Evolutionary conservation across 1,284 basidiomycete species (phyloP).

Genomic region (Phellopilus nigrolimitatus): DNA sequence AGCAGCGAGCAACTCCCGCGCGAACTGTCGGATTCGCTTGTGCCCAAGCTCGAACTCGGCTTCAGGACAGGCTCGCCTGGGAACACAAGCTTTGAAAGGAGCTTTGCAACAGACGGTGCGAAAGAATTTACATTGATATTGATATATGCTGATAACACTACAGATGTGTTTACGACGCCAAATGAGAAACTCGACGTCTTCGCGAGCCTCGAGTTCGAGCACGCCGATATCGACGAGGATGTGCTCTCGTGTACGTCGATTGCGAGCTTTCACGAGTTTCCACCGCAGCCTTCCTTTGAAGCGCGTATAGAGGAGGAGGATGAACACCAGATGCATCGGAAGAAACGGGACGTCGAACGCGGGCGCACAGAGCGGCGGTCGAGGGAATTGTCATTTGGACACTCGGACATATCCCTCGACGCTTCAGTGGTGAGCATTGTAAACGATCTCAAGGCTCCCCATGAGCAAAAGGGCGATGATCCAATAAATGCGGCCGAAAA

Average conservation of each 20-base stretch:
- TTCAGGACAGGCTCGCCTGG: slow-evolving; percentile 5
- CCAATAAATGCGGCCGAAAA: not conserved
- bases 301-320: not conserved
- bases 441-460: slow-evolving; percentile 1
- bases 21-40: slow-evolving; percentile 28
- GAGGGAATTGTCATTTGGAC: slow-evolving; percentile 2
- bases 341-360: not conserved
- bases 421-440: slow-evolving; percentile 5
- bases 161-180: slow-evolving; percentile 17
- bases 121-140: not conserved
- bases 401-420: slow-evolving; percentile 11
- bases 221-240: slow-evolving; percentile 10
- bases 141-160: not conserved
- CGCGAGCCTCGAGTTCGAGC: slow-evolving; percentile 12
- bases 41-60: slow-evolving; percentile 41
- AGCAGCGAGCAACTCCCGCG: slow-evolving; percentile 10
- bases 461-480: not conserved
- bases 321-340: not conserved
- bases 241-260: slow-evolving; percentile 16
- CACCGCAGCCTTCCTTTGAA: slow-evolving; percentile 9
- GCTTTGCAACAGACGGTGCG: slow-evolving; percentile 12
- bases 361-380: not conserved
- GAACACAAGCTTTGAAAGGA: not conserved
- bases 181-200: not conserved
- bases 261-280: slow-evolving; percentile 20